Base-by-base conservation (phyloP, 129 eudicot species). In the Flaveria trinervia region DNA sequence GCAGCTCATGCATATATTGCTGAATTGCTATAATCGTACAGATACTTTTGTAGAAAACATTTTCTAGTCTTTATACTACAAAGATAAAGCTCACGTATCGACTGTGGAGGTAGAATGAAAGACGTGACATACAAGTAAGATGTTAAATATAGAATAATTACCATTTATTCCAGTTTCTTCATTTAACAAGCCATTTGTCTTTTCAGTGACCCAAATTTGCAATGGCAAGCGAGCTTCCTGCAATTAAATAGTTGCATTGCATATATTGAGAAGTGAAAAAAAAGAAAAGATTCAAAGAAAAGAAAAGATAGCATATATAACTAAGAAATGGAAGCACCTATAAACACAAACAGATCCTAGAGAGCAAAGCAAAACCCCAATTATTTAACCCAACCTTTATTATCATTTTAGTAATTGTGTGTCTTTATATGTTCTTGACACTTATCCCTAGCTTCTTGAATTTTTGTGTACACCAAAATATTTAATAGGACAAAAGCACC, bases 191-290 rank as follows among this genome's bases (percentile, higher is more conserved):
- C 97, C 98, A 89, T 82, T 88, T 65, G 81, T 77, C 82, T 89
- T 88, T 87, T 91, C 94, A 54, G 90, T 80, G 74, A 89, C 97
- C 99, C 99, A 95, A 83, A 95, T 69, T 79, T 95, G 99, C 66
- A 95, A 72, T 10, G 97, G 92, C 79, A 84, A 69, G 68, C 97
- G 91, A 66, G 92, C 79, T 86, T 95, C 99, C 99, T 95, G 89
- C 83, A 80, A 13, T 56, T 75, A 62, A 70, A 71, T 49, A 66
- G 69, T 68, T 23, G 55, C 70, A 9, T 68, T 23, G 55, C 70
- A 9, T 20, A 48, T 14, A 8, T 65, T 30, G 36, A 30, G 36
- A 30, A 30, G 36, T 30, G 17, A 6, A 76, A 14, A 49, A 50
- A 14, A 22, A 15, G 30, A 28, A 17, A n/a, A n/a, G n/a, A n/a